These are phyloP conservation scores for Rhododendron mucronatum DNA, from an alignment of 148 eudicot genomes.

Conservation along the genomic window DNA sequence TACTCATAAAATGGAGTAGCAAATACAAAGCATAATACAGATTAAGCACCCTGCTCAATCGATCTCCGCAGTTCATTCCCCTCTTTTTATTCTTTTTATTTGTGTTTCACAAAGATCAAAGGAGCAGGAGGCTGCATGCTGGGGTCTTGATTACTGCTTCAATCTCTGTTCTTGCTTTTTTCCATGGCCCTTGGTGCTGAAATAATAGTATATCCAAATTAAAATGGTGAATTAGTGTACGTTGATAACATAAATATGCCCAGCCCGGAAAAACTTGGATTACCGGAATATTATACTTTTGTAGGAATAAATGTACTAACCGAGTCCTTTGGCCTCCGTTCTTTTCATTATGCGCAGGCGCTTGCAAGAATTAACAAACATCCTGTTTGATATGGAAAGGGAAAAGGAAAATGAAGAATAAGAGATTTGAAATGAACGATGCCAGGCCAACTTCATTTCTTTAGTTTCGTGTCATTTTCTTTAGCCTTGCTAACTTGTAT, in stretches of 20 bases:
- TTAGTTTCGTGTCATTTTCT: not conserved
- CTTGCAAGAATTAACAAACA: conserved; percentile 62
- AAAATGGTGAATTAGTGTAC: not conserved
- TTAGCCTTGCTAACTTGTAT: not conserved
- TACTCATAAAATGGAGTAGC: not conserved
- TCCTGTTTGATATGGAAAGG: conserved; percentile 24
- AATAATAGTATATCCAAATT: not conserved
- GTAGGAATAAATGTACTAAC: conserved; percentile 22
- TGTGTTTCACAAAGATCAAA: conserved; percentile 34
- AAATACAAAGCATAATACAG: conserved; percentile 24
- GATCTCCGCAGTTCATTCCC: conserved; percentile 24
- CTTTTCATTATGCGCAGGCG: conserved; percentile 63
- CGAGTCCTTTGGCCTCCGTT: conserved; percentile 59
- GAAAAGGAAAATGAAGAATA: not conserved
- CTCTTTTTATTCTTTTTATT: not conserved
- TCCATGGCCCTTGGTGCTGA: conserved; percentile 70
- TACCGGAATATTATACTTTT: not conserved
- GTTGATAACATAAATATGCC: not conserved
- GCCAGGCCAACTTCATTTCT: not conserved
- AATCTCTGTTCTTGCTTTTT: conserved; percentile 54
- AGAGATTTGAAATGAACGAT: not conserved
- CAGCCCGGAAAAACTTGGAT: not conserved
- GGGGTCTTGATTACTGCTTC: conserved; percentile 5
- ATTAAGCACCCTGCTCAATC: conserved; percentile 38
- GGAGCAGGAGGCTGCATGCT: conserved; percentile 35